Conservation (phyloP, 1,284 basidiomycete genomes). For the Marasmius tenuissimus region DNA sequence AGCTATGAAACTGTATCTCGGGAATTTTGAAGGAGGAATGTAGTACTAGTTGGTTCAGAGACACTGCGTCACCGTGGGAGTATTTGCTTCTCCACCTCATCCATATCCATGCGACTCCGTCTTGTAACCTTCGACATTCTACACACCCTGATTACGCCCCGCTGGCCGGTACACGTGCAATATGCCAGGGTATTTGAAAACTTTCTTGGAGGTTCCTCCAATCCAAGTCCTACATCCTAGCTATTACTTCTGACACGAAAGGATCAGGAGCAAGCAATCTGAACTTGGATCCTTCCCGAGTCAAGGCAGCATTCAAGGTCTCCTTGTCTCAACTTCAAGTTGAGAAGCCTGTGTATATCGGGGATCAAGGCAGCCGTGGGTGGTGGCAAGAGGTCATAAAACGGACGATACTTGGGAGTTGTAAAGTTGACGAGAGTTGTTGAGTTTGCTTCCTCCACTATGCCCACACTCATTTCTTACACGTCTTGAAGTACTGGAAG, state of each 20-base stretch:
- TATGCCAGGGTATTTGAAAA: constrained; percentile 67
- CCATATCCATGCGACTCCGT: constrained; percentile 21
- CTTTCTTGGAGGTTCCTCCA: constrained; percentile 45
- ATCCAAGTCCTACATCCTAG: background rate
- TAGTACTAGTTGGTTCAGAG: no score
- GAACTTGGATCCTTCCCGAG: constrained; percentile 44
- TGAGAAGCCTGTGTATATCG: constrained; percentile 49
- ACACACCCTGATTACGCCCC: constrained; percentile 66
- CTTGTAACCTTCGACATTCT: constrained; percentile 74
- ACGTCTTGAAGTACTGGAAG: constrained; percentile 48
- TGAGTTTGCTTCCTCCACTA: constrained; percentile 16
- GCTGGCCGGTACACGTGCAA: constrained; percentile 64
- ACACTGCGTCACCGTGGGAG: no score
- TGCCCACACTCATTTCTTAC: background rate
- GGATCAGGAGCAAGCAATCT: background rate
- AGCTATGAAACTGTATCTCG: no score
- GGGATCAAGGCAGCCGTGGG: constrained; percentile 41
- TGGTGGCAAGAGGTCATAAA: constrained; percentile 79
- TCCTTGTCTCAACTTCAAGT: constrained; percentile 53
- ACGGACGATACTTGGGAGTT: constrained; percentile 70
- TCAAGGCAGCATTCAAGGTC: constrained; percentile 67
- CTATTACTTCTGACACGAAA: no score
- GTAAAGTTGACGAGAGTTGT: constrained; percentile 55
- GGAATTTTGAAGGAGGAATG: no score
- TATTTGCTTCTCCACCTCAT: no score